These are phyloP conservation scores for Rhazya stricta DNA, from an alignment of 257 asterid genomes.

Conservation along the genomic window DNA sequence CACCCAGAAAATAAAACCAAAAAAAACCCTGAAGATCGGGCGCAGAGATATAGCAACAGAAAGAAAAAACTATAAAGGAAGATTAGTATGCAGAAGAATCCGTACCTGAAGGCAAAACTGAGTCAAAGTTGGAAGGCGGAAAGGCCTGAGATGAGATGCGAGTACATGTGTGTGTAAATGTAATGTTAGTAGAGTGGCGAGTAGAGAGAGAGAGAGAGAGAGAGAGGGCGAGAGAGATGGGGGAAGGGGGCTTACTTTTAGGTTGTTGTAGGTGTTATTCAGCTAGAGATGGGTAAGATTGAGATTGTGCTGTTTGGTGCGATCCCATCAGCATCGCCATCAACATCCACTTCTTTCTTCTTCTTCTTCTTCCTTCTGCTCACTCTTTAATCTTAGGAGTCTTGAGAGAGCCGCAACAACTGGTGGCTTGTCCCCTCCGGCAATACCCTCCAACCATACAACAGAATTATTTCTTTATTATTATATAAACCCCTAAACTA, in stretches of 20 bases:
- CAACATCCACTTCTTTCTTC: conserved; percentile 6
- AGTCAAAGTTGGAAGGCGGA: not conserved
- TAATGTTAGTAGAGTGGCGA: not conserved
- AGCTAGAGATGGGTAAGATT: conserved; percentile 5
- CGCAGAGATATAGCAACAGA: not conserved
- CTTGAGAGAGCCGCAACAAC: conserved; percentile 64
- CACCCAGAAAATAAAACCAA: not conserved
- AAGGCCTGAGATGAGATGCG: conserved; percentile 10
- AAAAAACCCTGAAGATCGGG: conserved; percentile 8
- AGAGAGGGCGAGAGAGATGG: no score
- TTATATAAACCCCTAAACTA: no score
- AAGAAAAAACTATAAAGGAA: not conserved
- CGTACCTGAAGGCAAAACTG: conserved; percentile 13
- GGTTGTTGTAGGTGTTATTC: conserved; percentile 9
- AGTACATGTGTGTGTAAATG: not conserved
- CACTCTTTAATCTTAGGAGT: conserved; percentile 24
- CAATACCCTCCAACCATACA: conserved; percentile 28
- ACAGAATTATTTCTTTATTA: no score
- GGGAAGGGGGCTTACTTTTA: not conserved
- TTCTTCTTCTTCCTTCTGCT: not conserved
- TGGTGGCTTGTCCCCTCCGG: conserved; percentile 51
- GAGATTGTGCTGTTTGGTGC: conserved; percentile 27
- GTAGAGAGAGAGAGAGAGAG: not conserved
- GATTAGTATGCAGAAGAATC: not conserved
- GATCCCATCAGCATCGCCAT: conserved; percentile 44